Percentiles rank a stretch among this genome's conserved stretches.
Evolutionary conservation across 768 basidiomycete species (phyloP).

Genomic region (Termitomyces sp.): DNA sequence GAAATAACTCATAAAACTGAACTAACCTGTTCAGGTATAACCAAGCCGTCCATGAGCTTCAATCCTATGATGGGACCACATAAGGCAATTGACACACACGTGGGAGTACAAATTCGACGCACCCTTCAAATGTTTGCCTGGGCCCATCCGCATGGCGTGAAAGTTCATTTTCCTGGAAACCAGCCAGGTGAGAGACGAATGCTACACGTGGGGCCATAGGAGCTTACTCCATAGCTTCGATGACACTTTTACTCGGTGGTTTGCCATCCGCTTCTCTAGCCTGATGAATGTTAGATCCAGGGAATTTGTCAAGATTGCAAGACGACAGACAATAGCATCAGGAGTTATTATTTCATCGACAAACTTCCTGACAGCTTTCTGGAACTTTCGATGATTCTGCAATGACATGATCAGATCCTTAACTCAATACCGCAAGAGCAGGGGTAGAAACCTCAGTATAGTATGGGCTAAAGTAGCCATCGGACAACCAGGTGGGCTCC

Average conservation of each 20-base stretch:
- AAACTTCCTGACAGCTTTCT: slow-evolving; percentile 62
- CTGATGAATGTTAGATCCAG: slow-evolving; percentile 36
- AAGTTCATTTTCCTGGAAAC: slow-evolving; percentile 53
- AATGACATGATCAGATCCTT: slow-evolving; percentile 8
- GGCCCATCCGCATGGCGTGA: slow-evolving; percentile 91
- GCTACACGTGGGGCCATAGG: slow-evolving; percentile 34
- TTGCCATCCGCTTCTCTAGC: slow-evolving; percentile 88
- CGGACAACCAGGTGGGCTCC: slow-evolving; percentile 75
- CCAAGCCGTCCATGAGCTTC: slow-evolving; percentile 71
- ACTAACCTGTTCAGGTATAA: slow-evolving; percentile 71
- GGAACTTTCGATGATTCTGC: slow-evolving; percentile 59
- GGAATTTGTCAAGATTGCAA: neutral
- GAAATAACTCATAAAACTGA: neutral
- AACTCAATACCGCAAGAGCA: neutral
- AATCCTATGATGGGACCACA: slow-evolving; percentile 35
- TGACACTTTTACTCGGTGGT: slow-evolving; percentile 67
- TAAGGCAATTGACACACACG: neutral
- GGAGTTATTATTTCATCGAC: slow-evolving; percentile 65
- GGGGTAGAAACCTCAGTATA: slow-evolving; percentile 56
- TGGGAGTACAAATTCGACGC: neutral
- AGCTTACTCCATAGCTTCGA: slow-evolving; percentile 69
- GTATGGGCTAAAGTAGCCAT: slow-evolving; percentile 69
- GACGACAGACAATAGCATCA: slow-evolving; percentile 36
- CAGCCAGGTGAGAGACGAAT: neutral
- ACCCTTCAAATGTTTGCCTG: slow-evolving; percentile 80